Evolutionary conservation across 306 rosid species (phyloP), one percentile per base, ranked within the genome.

Genomic region (Quillaja saponaria): DNA sequence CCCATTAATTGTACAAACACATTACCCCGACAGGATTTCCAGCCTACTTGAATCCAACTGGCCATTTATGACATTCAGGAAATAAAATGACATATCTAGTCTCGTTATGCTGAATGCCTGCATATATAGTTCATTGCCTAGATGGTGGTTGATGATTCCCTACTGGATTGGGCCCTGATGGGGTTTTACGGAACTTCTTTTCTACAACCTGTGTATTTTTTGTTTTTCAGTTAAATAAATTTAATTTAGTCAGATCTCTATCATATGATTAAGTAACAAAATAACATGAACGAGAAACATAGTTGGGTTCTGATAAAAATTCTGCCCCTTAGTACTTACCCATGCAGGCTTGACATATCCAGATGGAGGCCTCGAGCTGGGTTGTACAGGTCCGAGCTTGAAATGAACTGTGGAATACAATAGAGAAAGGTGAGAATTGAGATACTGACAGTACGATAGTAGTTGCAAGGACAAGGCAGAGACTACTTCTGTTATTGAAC

Each of bases 141-240:
- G 86, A 63, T 17, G 92, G 92, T 10, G 92, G 95, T 38, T 37
- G 82, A 59, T 73, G 92, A 79, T 91, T 88, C 56, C 90, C 96
- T n/a, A 34, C 65, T 37, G 98, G 96, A 78, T 86, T 91, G 4
- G 96, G 92, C 42, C 84, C 90, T 41, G 98, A 91, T 67, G 95
- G 92, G 44, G 39, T 49, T 61, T 79, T 84, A 28, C 56, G 82
- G 61, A 34, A 52, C 68, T 73, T 87, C 82, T 72, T 71, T 54
- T 71, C 85, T n/a, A 40, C 49, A 21, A 25, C 85, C 96, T 85
- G 89, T 44, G 55, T 69, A 52, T 59, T 39, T 17, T 48, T 46
- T 34, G 13, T 7, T 17, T 16, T 19, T 18, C 6, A 6, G 33
- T 8, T 1, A 39, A 8, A 12, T 39, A 39, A 39, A 8, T 8